Conservation (phyloP, 177 flowering plant species). For the Vitis hybrid region DNA sequence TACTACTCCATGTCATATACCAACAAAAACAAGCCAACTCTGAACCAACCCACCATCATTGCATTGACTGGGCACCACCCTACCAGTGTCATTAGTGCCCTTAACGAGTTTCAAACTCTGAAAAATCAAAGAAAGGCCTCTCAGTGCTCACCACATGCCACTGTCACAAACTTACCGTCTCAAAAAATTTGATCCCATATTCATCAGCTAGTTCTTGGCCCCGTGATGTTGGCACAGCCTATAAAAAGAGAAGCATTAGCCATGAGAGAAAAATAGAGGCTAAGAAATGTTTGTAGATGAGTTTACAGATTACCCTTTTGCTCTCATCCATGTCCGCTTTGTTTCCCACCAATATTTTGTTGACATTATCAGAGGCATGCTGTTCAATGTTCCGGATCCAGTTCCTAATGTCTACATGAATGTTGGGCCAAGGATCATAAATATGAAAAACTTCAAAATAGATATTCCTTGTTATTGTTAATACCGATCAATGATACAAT, state of each 20-base stretch:
- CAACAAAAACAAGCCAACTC: too few species aligned
- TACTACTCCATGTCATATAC: too few species aligned
- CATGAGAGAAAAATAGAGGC: neutral
- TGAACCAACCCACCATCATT: too few species aligned
- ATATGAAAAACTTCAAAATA: neutral
- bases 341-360: slow-evolving; percentile 74
- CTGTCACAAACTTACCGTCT: slow-evolving; percentile 40
- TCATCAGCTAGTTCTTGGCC: slow-evolving; percentile 69
- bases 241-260: slow-evolving; percentile 10
- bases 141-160: neutral
- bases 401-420: slow-evolving; percentile 55
- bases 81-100: too few species aligned
- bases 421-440: slow-evolving; percentile 16
- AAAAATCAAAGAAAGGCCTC: neutral
- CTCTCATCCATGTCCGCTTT: slow-evolving; percentile 83
- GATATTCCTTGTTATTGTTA: too few species aligned
- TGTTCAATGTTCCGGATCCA: slow-evolving; percentile 74
- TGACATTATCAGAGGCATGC: slow-evolving; percentile 67
- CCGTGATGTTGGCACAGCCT: slow-evolving; percentile 62
- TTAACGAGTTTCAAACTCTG: too few species aligned
- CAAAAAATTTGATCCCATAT: slow-evolving; percentile 64
- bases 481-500: too few species aligned
- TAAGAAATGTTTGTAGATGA: neutral
- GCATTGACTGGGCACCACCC: too few species aligned
- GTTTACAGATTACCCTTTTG: slow-evolving; percentile 50